These are phyloP conservation scores for Solanum habrochaites DNA, from an alignment of 257 asterid genomes.

Conservation along the genomic window DNA sequence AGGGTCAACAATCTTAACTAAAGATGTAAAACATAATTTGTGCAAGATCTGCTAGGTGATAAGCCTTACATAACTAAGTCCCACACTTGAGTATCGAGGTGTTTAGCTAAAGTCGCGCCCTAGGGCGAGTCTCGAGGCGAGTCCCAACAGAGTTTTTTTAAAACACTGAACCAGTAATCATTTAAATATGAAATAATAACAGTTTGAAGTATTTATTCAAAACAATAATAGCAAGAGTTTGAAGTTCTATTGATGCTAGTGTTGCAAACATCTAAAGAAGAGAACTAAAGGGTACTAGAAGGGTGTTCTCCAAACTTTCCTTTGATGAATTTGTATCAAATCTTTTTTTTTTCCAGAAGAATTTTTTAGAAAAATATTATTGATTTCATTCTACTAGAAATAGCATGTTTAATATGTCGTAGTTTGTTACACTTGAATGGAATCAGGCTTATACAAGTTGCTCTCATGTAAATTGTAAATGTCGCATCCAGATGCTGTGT, in stretches of 20 bases:
- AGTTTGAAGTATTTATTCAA: background rate
- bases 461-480: background rate
- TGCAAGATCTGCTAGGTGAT: too few relatives aligned
- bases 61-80: too few relatives aligned
- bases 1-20: too few relatives aligned
- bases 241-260: background rate
- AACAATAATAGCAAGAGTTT: background rate
- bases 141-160: too few relatives aligned
- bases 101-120: too few relatives aligned
- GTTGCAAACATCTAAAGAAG: background rate
- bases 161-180: background rate
- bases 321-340: background rate
- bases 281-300: background rate
- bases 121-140: too few relatives aligned
- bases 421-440: background rate
- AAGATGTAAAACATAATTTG: too few relatives aligned
- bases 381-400: background rate
- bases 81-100: too few relatives aligned
- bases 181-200: background rate
- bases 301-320: background rate
- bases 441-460: background rate
- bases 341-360: background rate
- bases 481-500: background rate
- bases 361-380: background rate
- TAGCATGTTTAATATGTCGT: background rate